Evolutionary conservation across 139 green algal genomes (phyloP).

Genomic region (Closterium sp.): DNA sequence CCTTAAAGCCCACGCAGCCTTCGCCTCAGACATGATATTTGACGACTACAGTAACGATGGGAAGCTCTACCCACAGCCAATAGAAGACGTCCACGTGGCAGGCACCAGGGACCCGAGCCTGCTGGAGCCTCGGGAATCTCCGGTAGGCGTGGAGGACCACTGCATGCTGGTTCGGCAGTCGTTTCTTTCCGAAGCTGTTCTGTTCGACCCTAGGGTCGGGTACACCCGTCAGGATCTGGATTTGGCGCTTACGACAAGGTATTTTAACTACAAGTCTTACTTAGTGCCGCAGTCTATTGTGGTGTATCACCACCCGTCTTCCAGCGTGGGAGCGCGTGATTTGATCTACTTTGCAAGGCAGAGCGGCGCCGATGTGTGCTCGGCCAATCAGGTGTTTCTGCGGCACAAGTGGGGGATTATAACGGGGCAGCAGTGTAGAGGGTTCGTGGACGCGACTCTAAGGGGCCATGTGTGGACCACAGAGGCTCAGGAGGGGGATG

Average conservation of each 20-base stretch:
- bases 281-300: constrained; percentile 21
- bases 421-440: constrained; percentile 18
- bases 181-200: constrained; percentile 5
- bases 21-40: neutral
- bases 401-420: constrained; percentile 25
- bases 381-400: constrained; percentile 13
- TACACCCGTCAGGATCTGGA: constrained; percentile 22
- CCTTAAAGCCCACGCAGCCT: neutral
- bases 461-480: neutral
- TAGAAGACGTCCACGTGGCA: neutral
- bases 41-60: constrained; percentile 26
- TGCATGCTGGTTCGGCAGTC: constrained; percentile 16
- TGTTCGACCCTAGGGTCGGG: constrained; percentile 4
- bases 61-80: constrained; percentile 4
- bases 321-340: neutral
- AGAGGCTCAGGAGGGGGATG: neutral
- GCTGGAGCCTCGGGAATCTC: constrained; percentile 6
- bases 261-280: constrained; percentile 2
- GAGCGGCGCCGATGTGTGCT: constrained; percentile 12
- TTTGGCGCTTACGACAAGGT: neutral
- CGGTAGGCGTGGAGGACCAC: constrained; percentile 11
- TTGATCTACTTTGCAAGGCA: constrained; percentile 12
- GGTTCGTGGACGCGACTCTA: constrained; percentile 11
- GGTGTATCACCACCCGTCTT: constrained; percentile 8
- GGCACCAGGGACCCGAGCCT: neutral